A percentile compares a stretch with the other conserved stretches of the same genome.
phyloP scores from a whole-genome alignment of 139 green algal species.

The Coelastrella sp. region DNA sequence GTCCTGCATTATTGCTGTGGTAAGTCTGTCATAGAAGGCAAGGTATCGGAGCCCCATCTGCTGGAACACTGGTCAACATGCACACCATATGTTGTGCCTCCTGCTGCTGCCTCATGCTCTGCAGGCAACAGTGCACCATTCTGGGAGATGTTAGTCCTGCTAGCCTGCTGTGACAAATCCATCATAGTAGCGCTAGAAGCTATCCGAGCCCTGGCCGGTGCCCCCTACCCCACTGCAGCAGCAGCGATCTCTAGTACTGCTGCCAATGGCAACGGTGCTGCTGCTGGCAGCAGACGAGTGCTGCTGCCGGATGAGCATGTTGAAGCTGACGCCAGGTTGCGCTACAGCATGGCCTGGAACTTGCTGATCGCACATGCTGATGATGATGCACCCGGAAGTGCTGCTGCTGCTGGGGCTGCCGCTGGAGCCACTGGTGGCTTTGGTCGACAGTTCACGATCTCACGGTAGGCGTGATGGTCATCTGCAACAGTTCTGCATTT shows the following conservation, averaged over 20 bases:
- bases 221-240: conserved; percentile 49
- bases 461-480: neutral
- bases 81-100: neutral
- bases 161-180: conserved; percentile 75
- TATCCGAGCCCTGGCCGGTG: conserved; percentile 65
- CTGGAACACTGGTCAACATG: neutral
- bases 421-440: neutral
- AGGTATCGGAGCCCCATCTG: too few species aligned
- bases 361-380: conserved; percentile 68
- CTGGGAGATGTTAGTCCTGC: conserved; percentile 74
- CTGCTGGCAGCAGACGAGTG: neutral
- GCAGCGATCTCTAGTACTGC: neutral
- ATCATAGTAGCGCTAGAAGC: conserved; percentile 83
- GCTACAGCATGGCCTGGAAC: conserved; percentile 60
- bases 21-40: too few species aligned
- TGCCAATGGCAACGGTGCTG: neutral
- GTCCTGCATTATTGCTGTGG: too few species aligned
- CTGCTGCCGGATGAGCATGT: conserved; percentile 39
- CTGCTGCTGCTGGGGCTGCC: conserved; percentile 4
- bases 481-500: too few species aligned
- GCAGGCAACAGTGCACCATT: conserved; percentile 58
- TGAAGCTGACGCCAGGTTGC: conserved; percentile 4
- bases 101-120: conserved; percentile 22
- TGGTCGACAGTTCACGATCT: conserved; percentile 46
- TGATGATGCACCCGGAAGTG: conserved; percentile 17